Evolutionary conservation across 1,139 yeast species (phyloP).

Genomic region (Yamadazyma triangularis): DNA sequence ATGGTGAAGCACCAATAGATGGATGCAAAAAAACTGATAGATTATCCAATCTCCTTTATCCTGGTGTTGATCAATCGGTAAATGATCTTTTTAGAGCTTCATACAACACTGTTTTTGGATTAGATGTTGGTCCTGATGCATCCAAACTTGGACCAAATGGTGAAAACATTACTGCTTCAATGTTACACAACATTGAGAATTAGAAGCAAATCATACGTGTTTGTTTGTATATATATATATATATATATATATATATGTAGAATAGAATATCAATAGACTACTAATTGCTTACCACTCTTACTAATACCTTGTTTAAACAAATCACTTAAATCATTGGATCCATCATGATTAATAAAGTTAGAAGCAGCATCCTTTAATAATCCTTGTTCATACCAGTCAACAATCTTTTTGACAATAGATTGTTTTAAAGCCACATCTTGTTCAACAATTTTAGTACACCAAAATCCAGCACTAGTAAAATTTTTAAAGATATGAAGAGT

Average conservation of each 20-base stretch:
- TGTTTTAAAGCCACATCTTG: constrained; percentile 59
- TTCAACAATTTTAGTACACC: constrained; percentile 82
- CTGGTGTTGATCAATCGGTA: constrained; percentile 12
- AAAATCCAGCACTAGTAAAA: constrained; percentile 80
- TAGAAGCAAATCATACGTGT: too few species aligned
- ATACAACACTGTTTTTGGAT: constrained; percentile 8
- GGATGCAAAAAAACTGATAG: constrained; percentile 13
- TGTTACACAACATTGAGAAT: too few species aligned
- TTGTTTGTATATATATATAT: too few species aligned
- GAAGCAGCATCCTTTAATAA: constrained; percentile 60
- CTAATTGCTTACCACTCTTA: constrained; percentile 40
- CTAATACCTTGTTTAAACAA: constrained; percentile 52
- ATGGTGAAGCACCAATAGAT: constrained; percentile 4
- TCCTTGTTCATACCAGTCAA: constrained; percentile 63
- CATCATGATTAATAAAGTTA: constrained; percentile 39
- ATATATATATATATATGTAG: too few species aligned
- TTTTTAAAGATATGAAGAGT: constrained; percentile 87
- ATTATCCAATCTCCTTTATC: constrained; percentile 21
- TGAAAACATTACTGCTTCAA: background rate
- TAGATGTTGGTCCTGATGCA: constrained; percentile 13
- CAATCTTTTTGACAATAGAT: constrained; percentile 55
- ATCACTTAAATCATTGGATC: constrained; percentile 43
- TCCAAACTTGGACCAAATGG: constrained; percentile 5
- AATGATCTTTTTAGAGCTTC: constrained; percentile 6
- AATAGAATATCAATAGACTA: constrained; percentile 18